Evolutionary conservation across 805 yeast genomes (phyloP), one percentile per base, ranked within the genome.

Genomic region (Myxozyma lipomycoides): DNA sequence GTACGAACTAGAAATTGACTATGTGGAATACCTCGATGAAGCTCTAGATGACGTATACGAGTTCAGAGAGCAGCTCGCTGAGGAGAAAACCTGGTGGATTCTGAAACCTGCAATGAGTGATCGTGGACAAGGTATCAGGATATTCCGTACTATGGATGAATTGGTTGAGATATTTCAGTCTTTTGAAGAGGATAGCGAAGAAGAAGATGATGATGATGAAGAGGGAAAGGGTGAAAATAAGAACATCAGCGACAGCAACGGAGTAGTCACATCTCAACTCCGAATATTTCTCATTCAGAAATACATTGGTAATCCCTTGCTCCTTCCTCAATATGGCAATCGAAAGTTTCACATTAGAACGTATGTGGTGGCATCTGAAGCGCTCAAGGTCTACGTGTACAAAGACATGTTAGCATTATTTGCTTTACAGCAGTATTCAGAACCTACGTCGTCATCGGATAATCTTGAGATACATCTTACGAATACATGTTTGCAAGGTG

Each of bases 71-170:
- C 96, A 85, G 59, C 70, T 93, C 30, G 83, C 82, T 52, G 79
- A 77, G 58, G 78, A 83, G 42, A 32, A 46, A 4, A 34, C 39
- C 10, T 61, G 61, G 61, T 91, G 95, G 90, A 93, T 93, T 35
- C 74, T 93, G 65, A 93, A 93, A 65, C 98, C 98, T 15, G 82
- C 95, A 57, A 89, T 93, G 96, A 85, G 95, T 62, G 98, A 93
- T 64, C 83, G 91, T 64, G 98, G 96, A 9, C 96, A 93, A 65
- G 98, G 98, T 0, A 91, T 93, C 44, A 72, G 96, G 36, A 68
- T 93, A 0, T 93, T 93, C 70, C 75, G 75, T 48, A 82, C 89
- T 0, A 73, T 87, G 32, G 86, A 82, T 6, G 93, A 89, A 61
- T 71, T 93, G 44, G 96, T 90, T 66, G 76, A 68, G 2, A 82